Conservation (phyloP, 2,329 filamentous ascomycete genomes). For the Pyricularia grisea region DNA sequence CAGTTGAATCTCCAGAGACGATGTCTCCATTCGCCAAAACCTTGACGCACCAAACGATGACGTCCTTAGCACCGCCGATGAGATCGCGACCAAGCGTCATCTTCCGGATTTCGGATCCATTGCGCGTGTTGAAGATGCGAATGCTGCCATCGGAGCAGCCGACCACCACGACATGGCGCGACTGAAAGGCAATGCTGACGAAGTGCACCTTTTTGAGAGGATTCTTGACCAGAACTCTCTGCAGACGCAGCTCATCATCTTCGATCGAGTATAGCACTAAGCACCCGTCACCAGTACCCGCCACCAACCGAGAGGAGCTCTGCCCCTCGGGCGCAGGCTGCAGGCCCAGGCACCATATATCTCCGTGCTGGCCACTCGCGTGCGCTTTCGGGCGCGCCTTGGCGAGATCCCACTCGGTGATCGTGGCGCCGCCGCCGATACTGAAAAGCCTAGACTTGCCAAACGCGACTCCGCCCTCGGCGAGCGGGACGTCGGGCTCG, state of each 20-base stretch:
- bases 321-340: slow-evolving; percentile 52
- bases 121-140: slow-evolving; percentile 77
- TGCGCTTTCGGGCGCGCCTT: slow-evolving; percentile 69
- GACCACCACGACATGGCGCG: slow-evolving; percentile 70
- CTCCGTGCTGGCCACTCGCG: slow-evolving; percentile 85
- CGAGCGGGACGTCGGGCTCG: slow-evolving; percentile 64
- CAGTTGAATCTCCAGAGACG: slow-evolving; percentile 88
- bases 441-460: slow-evolving; percentile 86
- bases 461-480: slow-evolving; percentile 44
- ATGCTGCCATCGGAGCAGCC: slow-evolving; percentile 97
- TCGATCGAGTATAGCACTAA: slow-evolving; percentile 80
- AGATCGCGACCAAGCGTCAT: slow-evolving; percentile 81
- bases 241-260: slow-evolving; percentile 73
- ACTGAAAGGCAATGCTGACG: slow-evolving; percentile 85
- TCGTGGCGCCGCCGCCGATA: slow-evolving; percentile 83
- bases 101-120: slow-evolving; percentile 63
- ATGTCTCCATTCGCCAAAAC: slow-evolving; percentile 81
- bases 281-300: slow-evolving; percentile 83
- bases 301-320: slow-evolving; percentile 44
- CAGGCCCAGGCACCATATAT: slow-evolving; percentile 92
- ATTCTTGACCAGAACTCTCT: slow-evolving; percentile 58
- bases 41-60: slow-evolving; percentile 90
- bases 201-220: slow-evolving; percentile 75
- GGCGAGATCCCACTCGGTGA: slow-evolving; percentile 91
- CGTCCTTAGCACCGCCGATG: slow-evolving; percentile 67